A percentile compares a stretch with the other conserved stretches of the same genome.
phyloP scores from a whole-genome alignment of 305 asterid genomes.

The Euphrasia arctica region DNA sequence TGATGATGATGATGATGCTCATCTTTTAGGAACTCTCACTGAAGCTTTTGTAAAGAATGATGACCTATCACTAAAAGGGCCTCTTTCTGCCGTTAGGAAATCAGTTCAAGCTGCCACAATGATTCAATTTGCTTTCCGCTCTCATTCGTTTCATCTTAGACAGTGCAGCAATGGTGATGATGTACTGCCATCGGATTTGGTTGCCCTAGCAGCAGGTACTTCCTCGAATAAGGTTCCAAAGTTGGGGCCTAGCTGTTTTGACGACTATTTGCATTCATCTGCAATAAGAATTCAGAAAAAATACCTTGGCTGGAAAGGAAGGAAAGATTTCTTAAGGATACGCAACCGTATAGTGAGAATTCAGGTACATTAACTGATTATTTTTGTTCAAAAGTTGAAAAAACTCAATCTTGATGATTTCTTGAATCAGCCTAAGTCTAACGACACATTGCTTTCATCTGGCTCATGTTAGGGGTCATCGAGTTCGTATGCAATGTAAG shows the following conservation, averaged over 20 bases:
- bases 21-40: background rate
- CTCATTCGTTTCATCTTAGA: background rate
- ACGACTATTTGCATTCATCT: background rate
- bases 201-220: background rate
- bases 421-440: no score
- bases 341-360: background rate
- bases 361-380: background rate
- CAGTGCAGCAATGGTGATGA: background rate
- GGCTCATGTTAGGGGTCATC: constrained; percentile 4
- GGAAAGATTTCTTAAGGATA: background rate
- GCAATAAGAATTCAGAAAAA: background rate
- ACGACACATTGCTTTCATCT: no score
- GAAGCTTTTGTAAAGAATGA: background rate
- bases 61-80: background rate
- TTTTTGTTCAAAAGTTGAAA: background rate
- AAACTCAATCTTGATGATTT: no score
- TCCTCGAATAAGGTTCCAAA: background rate
- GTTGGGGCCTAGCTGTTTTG: background rate
- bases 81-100: background rate
- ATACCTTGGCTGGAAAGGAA: background rate
- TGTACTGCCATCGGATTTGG: background rate
- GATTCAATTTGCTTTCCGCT: background rate
- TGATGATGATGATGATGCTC: background rate
- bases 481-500: constrained; percentile 25
- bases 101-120: background rate